A percentile compares a stretch with the other conserved stretches of the same genome.
Evolutionary conservation across 1,139 yeast species (phyloP).

Genomic region (Scheffersomyces illinoinensis): DNA sequence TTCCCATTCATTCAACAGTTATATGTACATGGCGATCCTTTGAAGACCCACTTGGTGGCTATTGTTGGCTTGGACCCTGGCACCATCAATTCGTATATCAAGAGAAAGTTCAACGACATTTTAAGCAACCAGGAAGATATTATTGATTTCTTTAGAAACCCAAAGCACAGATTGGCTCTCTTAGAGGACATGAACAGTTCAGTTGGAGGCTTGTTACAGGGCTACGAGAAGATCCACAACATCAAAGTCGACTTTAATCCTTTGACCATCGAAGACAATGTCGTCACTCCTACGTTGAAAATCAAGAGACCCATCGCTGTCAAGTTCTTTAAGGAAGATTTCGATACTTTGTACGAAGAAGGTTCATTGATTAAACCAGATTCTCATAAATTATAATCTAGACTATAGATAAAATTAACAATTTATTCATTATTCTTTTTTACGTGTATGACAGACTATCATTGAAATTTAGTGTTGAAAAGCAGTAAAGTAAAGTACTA

Average conservation of each 20-base stretch:
- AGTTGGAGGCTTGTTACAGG: conserved; percentile 27
- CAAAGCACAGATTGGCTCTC: conserved; percentile 28
- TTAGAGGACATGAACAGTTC: conserved; percentile 28
- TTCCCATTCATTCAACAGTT: conserved; percentile 56
- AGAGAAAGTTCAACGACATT: conserved; percentile 10
- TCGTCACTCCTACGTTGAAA: conserved; percentile 76
- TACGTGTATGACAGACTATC: not conserved
- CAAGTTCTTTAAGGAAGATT: conserved; percentile 46
- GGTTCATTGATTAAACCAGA: conserved; percentile 36
- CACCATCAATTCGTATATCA: conserved; percentile 8
- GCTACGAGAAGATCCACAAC: conserved; percentile 69
- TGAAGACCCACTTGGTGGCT: conserved; percentile 16
- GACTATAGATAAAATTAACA: not conserved
- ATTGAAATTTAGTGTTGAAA: not conserved
- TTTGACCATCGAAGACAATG: conserved; percentile 60
- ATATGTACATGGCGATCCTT: conserved; percentile 40
- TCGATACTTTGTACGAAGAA: conserved; percentile 60
- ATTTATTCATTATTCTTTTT: not conserved
- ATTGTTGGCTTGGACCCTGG: conserved; percentile 54
- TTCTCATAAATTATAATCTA: conserved; percentile 15
- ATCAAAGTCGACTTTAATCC: conserved; percentile 63
- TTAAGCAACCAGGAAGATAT: conserved; percentile 24
- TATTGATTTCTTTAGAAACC: conserved; percentile 26
- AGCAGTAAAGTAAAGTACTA: not conserved
- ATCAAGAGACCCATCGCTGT: conserved; percentile 64